Percentiles rank a stretch among this genome's conserved stretches.
These are phyloP conservation scores for Lecanoromycetidae sp. DNA, from an alignment of 2,329 filamentous ascomycete species.

Conservation along the genomic window DNA sequence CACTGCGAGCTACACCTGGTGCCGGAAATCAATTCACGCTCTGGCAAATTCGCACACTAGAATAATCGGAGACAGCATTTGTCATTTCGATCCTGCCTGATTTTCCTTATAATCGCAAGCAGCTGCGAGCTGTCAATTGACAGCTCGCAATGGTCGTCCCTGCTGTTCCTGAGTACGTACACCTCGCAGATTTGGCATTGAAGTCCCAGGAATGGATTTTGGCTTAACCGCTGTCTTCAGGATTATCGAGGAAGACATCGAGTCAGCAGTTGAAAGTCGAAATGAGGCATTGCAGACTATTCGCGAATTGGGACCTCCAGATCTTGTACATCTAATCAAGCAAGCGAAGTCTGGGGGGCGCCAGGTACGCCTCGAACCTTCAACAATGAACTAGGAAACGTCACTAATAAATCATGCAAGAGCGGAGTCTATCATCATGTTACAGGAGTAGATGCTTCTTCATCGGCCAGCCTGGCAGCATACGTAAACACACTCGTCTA, in stretches of 20 bases:
- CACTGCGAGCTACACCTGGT: too few relatives aligned
- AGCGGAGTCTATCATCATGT: conserved; percentile 95
- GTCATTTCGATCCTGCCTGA: too few relatives aligned
- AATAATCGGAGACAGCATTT: too few relatives aligned
- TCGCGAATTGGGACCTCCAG: conserved; percentile 87
- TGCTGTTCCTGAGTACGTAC: conserved; percentile 60
- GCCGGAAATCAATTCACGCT: too few relatives aligned
- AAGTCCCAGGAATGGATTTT: not conserved
- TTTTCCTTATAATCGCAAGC: not conserved
- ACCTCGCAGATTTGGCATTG: conserved; percentile 7
- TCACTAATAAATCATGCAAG: conserved; percentile 33
- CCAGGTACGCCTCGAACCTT: conserved; percentile 35
- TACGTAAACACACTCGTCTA: conserved; percentile 98
- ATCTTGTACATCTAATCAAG: conserved; percentile 90
- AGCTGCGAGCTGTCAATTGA: conserved; percentile 6
- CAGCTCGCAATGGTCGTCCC: conserved; percentile 53
- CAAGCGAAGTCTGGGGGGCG: conserved; percentile 47
- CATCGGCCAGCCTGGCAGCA: conserved; percentile 87
- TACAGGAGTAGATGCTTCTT: conserved; percentile 91
- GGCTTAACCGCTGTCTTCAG: conserved; percentile 44
- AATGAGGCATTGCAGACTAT: conserved; percentile 77
- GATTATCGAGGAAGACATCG: conserved; percentile 83
- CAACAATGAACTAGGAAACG: not conserved
- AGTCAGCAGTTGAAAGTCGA: conserved; percentile 83
- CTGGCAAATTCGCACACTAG: too few relatives aligned